Conservation (phyloP, 2,329 filamentous ascomycete species). For the Verticillium dahliae region DNA sequence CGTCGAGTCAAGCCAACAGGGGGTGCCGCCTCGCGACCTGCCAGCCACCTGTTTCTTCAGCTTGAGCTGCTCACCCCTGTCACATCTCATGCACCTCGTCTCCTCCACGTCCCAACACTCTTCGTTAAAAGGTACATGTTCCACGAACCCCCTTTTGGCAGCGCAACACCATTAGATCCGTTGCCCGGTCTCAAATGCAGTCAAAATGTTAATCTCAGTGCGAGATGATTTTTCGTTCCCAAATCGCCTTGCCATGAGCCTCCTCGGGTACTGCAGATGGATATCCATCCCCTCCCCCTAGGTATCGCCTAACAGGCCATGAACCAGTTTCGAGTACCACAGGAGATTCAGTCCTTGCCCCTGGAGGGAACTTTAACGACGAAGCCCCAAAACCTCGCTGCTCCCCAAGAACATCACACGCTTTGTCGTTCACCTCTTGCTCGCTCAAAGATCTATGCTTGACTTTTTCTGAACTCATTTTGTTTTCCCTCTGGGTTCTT, state of each 20-base stretch:
- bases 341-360: neutral
- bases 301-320: neutral
- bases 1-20: neutral
- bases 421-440: neutral
- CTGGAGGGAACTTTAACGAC: neutral
- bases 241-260: no score
- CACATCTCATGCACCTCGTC: neutral
- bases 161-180: neutral
- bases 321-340: neutral
- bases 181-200: neutral
- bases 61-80: neutral
- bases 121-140: neutral
- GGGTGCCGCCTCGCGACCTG: neutral
- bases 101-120: neutral
- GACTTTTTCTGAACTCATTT: no score
- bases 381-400: neutral
- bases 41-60: neutral
- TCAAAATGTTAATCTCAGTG: neutral
- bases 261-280: neutral
- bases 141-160: neutral
- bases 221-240: no score
- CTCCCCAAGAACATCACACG: neutral
- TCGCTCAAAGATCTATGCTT: neutral
- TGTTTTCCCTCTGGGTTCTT: no score
- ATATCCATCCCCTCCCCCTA: neutral